Evolutionary conservation across 2,329 filamentous ascomycete genomes (phyloP).

Genomic region (Kalmusia sp.): DNA sequence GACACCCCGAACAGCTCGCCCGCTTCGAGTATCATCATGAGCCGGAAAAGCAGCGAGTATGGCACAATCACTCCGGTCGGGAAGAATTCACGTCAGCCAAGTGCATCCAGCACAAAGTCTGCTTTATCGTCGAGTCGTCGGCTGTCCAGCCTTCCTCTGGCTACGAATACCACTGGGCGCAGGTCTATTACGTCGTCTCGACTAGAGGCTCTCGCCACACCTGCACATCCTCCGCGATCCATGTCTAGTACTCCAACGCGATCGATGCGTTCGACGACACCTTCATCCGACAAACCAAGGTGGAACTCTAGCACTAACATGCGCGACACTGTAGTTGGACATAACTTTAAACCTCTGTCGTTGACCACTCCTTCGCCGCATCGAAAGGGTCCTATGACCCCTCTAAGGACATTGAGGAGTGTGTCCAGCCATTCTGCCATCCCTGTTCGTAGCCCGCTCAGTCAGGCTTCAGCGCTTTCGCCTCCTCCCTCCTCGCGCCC

Average conservation of each 20-base stretch:
- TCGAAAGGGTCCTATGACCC: constrained; percentile 25
- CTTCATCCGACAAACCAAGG: constrained; percentile 44
- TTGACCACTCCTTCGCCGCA: constrained; percentile 45
- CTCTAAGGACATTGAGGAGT: constrained; percentile 29
- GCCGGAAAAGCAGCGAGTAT: constrained; percentile 58
- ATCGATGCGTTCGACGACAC: constrained; percentile 29
- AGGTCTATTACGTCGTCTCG: constrained; percentile 32
- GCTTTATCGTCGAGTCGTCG: constrained; percentile 52
- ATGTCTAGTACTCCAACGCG: constrained; percentile 34
- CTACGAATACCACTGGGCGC: constrained; percentile 25
- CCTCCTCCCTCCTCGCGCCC: constrained; percentile 28
- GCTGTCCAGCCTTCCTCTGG: constrained; percentile 56
- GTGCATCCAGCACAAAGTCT: constrained; percentile 51
- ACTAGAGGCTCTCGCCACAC: constrained; percentile 28
- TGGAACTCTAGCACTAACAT: constrained; percentile 49
- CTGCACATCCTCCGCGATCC: constrained; percentile 31
- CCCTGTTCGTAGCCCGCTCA: constrained; percentile 44
- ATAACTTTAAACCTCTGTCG: constrained; percentile 46
- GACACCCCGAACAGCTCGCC: constrained; percentile 69
- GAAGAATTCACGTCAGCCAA: constrained; percentile 56
- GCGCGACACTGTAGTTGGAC: constrained; percentile 47
- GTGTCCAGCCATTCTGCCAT: constrained; percentile 43
- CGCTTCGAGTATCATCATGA: constrained; percentile 68
- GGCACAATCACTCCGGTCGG: constrained; percentile 54
- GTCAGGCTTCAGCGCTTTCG: constrained; percentile 34